Percentiles rank a stretch among this genome's conserved stretches.
Conservation (phyloP, 345 rosid genomes). For the Murraya paniculata region DNA sequence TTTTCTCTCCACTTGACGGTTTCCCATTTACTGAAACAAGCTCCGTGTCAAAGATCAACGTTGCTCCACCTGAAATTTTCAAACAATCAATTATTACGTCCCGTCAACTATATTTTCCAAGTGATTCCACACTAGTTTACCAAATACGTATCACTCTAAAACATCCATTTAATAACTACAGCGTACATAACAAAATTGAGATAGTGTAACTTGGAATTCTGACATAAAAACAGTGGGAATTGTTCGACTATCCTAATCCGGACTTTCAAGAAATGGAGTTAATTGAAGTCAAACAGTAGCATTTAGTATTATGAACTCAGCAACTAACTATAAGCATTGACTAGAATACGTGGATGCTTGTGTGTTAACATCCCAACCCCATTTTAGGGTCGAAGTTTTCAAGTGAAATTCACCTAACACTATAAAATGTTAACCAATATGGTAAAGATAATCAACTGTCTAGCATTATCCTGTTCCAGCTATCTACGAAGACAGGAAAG, state of each 20-base stretch:
- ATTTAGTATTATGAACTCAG: not conserved
- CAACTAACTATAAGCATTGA: not conserved
- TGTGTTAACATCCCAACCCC: not conserved
- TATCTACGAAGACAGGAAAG: not conserved
- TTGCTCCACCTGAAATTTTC: slow-evolving; percentile 75
- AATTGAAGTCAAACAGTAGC: not conserved
- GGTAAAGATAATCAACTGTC: not conserved
- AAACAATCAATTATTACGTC: slow-evolving; percentile 2
- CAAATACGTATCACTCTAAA: not conserved
- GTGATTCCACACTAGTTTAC: too few species aligned
- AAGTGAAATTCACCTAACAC: too few species aligned
- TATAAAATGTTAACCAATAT: not conserved
- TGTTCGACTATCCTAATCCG: not conserved
- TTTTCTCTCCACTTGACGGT: slow-evolving; percentile 35
- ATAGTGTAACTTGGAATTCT: not conserved
- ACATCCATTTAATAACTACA: not conserved
- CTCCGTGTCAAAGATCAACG: slow-evolving; percentile 85
- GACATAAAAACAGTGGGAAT: not conserved
- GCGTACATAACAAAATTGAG: not conserved
- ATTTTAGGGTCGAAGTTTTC: too few species aligned
- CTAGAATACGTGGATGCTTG: not conserved
- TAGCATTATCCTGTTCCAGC: not conserved
- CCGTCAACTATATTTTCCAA: not conserved
- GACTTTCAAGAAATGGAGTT: not conserved
- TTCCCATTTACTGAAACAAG: slow-evolving; percentile 83